Percentiles rank a stretch among this genome's conserved stretches.
phyloP scores from a whole-genome alignment of 202 grass and related monocot species.

The Setaria italica region DNA sequence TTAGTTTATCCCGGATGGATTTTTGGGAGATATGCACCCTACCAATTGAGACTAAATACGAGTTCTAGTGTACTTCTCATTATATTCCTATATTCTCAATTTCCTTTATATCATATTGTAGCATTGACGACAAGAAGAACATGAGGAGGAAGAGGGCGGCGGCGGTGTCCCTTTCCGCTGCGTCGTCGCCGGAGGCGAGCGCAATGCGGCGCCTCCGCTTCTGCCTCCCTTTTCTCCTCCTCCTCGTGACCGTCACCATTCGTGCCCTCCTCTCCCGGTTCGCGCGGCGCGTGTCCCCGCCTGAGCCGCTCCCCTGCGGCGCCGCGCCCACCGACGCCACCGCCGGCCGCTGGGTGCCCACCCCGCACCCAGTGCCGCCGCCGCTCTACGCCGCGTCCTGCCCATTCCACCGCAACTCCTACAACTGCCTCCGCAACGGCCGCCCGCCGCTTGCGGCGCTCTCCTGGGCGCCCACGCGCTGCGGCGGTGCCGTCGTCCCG shows the following conservation, averaged over 20 bases:
- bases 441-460: conserved; percentile 53
- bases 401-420: conserved; percentile 87
- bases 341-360: conserved; percentile 61
- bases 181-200: background rate
- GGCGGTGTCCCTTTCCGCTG: background rate
- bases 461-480: conserved; percentile 78
- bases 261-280: conserved; percentile 39
- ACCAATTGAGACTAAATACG: too few species aligned
- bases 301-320: conserved; percentile 53
- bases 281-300: background rate
- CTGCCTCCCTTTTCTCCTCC: background rate
- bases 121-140: background rate
- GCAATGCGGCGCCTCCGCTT: background rate
- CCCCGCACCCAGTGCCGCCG: background rate
- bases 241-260: conserved; percentile 32
- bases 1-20: too few species aligned
- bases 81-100: too few species aligned
- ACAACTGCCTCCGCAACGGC: conserved; percentile 91
- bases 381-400: conserved; percentile 70
- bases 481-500: conserved; percentile 54
- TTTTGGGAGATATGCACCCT: too few species aligned
- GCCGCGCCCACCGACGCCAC: conserved; percentile 56
- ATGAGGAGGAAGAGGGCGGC: conserved; percentile 13
- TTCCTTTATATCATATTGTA: background rate
- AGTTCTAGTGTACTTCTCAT: too few species aligned